Conservation (phyloP, 805 yeast species). For the Millerozyma acaciae region DNA sequence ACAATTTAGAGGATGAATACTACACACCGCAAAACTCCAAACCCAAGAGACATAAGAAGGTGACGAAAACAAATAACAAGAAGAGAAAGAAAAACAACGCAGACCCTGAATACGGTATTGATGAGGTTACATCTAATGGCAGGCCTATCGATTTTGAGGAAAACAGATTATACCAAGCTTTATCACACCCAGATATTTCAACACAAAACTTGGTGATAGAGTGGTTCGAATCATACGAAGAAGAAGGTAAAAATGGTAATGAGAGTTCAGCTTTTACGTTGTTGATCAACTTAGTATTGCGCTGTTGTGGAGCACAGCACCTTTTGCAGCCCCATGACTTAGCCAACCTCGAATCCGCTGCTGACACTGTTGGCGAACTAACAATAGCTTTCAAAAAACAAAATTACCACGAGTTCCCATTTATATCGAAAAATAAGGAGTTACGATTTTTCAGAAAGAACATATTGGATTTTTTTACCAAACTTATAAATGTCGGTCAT, state of each 20-base stretch:
- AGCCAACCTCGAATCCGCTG: constrained; percentile 61
- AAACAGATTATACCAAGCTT: constrained; percentile 25
- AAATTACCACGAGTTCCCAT: constrained; percentile 65
- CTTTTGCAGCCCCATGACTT: constrained; percentile 75
- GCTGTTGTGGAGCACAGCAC: constrained; percentile 68
- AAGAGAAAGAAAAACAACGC: constrained; percentile 5
- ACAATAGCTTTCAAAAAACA: constrained; percentile 60
- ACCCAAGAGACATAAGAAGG: constrained; percentile 4
- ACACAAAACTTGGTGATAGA: constrained; percentile 34
- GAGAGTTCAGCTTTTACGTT: constrained; percentile 52
- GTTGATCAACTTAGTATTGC: constrained; percentile 63
- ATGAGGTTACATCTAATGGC: neutral
- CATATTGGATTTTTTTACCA: constrained; percentile 52
- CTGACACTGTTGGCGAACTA: constrained; percentile 70
- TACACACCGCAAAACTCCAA: constrained; percentile 3
- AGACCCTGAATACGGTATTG: neutral
- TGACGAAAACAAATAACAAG: constrained; percentile 6
- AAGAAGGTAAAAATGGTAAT: constrained; percentile 14
- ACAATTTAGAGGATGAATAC: constrained; percentile 10
- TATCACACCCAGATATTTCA: constrained; percentile 28
- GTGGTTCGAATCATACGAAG: constrained; percentile 32
- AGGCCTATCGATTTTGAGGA: constrained; percentile 20
- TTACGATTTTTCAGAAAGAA: constrained; percentile 51
- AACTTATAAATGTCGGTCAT: constrained; percentile 49
- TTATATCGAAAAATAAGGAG: constrained; percentile 47